Evolutionary conservation across 2,329 filamentous ascomycete genomes (phyloP), one percentile per base, ranked within the genome.

Genomic region (Myotisia sp.): DNA sequence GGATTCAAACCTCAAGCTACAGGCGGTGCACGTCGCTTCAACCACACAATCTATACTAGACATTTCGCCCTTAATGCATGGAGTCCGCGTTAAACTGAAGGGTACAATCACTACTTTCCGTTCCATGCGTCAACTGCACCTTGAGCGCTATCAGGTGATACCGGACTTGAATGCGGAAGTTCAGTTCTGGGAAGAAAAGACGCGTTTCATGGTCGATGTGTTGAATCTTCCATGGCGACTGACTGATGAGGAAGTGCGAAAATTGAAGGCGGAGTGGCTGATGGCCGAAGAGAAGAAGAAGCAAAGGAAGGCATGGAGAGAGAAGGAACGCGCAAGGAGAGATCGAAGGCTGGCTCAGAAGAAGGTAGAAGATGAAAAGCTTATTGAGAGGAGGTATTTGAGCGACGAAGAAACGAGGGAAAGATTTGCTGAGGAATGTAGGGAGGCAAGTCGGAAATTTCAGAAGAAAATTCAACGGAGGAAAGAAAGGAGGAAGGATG

Each of bases 181-280:
- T 31, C 48, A 49, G 5, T 68, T 68, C 20, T 68, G 73, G 62
- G 55, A 59, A 1, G 63, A 68, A 41, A 59, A 63, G 12, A 59
- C 63, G 3, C 49, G 58, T 18, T 72, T 67, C 46, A 59, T 67
- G 28, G 47, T 59, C 6, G 54, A 63, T 8, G 58, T 72, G 1
- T 55, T 77, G 14, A 56, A 54, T 3, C 54, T 52, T 34, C 69
- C 70, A 2, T 76, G 74, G 73, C 45, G 56, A 3, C 41, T 78
- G 28, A 54, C 48, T 1, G 47, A 53, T 0, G 49, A 53, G 18
- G 59, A 71, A 40, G 50, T 64, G 28, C 56, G 53, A 36, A 48
- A 44, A 30, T 53, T 73, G 19, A 50, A 54, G 5, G 43, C 45
- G n/a, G 60, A 62, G 37, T 51, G 52, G 4, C 55, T 62, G 26